Evolutionary conservation across 495 filamentous ascomycete genomes (phyloP).

Genomic region (Penicillium salamii): DNA sequence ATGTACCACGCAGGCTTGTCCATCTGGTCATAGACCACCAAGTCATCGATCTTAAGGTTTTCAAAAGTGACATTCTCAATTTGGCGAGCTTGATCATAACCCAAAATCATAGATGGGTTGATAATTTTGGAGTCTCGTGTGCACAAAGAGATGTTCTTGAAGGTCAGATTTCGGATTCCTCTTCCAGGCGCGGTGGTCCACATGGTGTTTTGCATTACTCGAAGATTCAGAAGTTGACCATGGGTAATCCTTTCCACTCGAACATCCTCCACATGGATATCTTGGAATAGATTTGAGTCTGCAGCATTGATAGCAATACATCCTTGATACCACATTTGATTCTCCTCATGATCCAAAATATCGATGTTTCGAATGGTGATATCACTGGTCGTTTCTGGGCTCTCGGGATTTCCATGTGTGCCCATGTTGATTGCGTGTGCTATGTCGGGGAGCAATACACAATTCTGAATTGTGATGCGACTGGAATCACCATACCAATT

Average conservation of each 20-base stretch:
- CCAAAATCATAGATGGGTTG: constrained; percentile 12
- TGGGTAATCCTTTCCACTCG: constrained; percentile 11
- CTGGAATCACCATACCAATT: constrained; percentile 12
- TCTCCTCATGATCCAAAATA: constrained; percentile 12
- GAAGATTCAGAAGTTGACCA: constrained; percentile 17
- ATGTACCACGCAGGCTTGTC: constrained; percentile 16
- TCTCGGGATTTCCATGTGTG: constrained; percentile 12
- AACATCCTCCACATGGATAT: constrained; percentile 12
- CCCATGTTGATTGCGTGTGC: constrained; percentile 18
- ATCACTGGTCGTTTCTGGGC: constrained; percentile 7
- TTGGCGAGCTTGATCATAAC: constrained; percentile 4
- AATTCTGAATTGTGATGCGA: constrained; percentile 14
- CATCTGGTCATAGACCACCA: constrained; percentile 12
- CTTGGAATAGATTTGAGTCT: constrained; percentile 8
- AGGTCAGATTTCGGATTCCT: constrained; percentile 11
- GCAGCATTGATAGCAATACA: constrained; percentile 14
- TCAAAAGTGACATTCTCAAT: constrained; percentile 13
- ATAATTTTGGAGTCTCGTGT: neutral
- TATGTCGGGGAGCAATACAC: constrained; percentile 1
- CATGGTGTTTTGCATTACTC: constrained; percentile 16
- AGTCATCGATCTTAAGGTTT: constrained; percentile 10
- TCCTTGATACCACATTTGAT: constrained; percentile 16
- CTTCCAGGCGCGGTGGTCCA: constrained; percentile 14
- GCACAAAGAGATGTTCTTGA: constrained; percentile 11
- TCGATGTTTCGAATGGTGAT: constrained; percentile 13